Conservation (phyloP, 768 basidiomycete genomes). For the Mrakia blollopis region DNA sequence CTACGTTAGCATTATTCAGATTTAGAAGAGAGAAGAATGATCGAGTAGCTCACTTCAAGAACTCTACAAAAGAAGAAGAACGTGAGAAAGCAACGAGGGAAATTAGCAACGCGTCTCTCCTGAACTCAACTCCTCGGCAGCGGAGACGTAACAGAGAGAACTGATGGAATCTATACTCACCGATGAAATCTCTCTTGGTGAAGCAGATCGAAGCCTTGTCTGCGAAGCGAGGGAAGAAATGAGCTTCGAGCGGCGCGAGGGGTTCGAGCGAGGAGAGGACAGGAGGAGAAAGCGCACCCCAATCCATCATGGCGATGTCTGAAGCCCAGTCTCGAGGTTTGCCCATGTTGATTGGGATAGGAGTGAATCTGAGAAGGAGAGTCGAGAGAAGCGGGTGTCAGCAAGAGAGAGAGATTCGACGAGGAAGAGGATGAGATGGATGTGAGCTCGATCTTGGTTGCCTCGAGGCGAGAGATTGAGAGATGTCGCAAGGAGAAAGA, state of each 20-base stretch:
- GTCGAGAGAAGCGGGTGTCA: background rate
- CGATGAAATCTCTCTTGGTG: background rate
- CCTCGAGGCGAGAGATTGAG: background rate
- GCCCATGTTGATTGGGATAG: background rate
- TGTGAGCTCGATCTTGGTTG: background rate
- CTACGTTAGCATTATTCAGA: too few relatives aligned
- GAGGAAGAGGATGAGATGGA: background rate
- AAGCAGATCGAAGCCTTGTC: background rate
- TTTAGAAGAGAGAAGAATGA: background rate
- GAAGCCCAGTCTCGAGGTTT: constrained; percentile 13
- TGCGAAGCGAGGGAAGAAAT: background rate
- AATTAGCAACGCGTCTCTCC: too few relatives aligned
- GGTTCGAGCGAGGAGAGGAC: background rate
- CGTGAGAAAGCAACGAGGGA: background rate
- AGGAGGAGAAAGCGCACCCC: background rate
- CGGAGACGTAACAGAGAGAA: too few relatives aligned
- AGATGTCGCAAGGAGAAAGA: too few relatives aligned
- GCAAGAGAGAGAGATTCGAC: background rate
- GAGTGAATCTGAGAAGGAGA: background rate
- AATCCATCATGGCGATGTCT: background rate
- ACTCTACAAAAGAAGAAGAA: background rate
- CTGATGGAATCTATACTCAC: background rate
- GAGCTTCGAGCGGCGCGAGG: background rate
- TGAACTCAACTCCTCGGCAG: too few relatives aligned
- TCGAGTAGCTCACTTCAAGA: background rate